Conservation (phyloP, 139 green algal species). For the Auxenochlorella pyrenoidosa region DNA sequence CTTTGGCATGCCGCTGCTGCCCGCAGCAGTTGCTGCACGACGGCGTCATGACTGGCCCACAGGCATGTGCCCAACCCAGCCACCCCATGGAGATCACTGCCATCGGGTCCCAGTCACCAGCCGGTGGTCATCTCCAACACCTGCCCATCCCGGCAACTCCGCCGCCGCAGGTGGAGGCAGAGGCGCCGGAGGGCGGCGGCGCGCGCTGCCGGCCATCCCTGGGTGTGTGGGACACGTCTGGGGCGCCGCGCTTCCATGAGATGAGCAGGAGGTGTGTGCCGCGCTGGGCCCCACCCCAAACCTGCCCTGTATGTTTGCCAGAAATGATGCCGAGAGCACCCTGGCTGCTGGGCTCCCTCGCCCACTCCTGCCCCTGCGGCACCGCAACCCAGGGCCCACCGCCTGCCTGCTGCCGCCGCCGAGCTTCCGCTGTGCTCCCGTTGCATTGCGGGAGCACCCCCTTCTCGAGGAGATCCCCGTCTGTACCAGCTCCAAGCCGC, state of each 20-base stretch:
- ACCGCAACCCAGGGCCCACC: neutral
- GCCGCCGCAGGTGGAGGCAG: neutral
- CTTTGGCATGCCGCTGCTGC: no score
- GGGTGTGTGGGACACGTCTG: slow-evolving; percentile 13
- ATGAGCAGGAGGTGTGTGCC: neutral
- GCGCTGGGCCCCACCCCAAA: no score
- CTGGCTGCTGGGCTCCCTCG: neutral
- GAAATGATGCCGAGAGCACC: no score
- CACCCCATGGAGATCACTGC: no score
- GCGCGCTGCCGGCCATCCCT: neutral
- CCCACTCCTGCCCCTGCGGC: neutral
- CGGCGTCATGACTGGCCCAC: no score
- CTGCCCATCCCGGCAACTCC: no score
- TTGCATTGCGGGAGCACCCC: neutral
- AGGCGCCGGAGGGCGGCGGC: neutral
- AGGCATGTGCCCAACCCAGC: no score
- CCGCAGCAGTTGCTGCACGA: no score
- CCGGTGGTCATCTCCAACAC: no score
- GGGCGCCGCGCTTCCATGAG: slow-evolving; percentile 3
- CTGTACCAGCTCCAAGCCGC: neutral
- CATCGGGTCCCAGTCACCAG: no score
- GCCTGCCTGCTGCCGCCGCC: neutral
- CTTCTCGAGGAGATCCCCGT: neutral
- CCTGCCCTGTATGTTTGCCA: no score
- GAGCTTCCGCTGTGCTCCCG: no score